Evolutionary conservation across 805 yeast species (phyloP).

Genomic region (Tetrapisispora taiwanensis): DNA sequence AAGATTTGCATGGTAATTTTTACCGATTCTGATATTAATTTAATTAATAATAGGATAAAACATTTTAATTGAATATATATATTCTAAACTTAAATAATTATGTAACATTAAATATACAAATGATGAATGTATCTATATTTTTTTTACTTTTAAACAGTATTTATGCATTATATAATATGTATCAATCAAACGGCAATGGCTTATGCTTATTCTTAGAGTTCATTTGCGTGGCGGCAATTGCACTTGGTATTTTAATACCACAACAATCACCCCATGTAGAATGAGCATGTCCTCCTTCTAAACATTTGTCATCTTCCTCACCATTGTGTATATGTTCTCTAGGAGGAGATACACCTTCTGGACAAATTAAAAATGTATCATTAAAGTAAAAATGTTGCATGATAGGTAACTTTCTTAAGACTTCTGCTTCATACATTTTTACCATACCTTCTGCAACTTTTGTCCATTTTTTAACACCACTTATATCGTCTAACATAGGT

Average conservation of each 20-base stretch:
- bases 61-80: background rate
- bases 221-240: slow-evolving; percentile 75
- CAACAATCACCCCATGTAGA: slow-evolving; percentile 95
- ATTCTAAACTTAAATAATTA: background rate
- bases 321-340: slow-evolving; percentile 23
- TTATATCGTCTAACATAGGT: slow-evolving; percentile 92
- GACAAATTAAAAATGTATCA: slow-evolving; percentile 47
- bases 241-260: slow-evolving; percentile 93
- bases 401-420: slow-evolving; percentile 79
- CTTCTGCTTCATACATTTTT: slow-evolving; percentile 94
- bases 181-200: slow-evolving; percentile 60
- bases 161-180: background rate
- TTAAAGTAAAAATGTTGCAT: slow-evolving; percentile 93
- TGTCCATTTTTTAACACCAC: slow-evolving; percentile 81
- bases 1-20: slow-evolving; percentile 77
- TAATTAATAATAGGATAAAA: background rate
- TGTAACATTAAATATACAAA: background rate
- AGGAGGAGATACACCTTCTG: slow-evolving; percentile 49
- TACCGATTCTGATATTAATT: background rate
- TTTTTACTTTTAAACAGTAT: background rate
- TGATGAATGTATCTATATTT: background rate
- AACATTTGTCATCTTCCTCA: slow-evolving; percentile 23
- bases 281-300: slow-evolving; percentile 25
- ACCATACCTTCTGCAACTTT: slow-evolving; percentile 91
- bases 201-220: slow-evolving; percentile 25